phyloP scores from a whole-genome alignment of 164 flowering plant genomes.

The Tetracentron sinense region DNA sequence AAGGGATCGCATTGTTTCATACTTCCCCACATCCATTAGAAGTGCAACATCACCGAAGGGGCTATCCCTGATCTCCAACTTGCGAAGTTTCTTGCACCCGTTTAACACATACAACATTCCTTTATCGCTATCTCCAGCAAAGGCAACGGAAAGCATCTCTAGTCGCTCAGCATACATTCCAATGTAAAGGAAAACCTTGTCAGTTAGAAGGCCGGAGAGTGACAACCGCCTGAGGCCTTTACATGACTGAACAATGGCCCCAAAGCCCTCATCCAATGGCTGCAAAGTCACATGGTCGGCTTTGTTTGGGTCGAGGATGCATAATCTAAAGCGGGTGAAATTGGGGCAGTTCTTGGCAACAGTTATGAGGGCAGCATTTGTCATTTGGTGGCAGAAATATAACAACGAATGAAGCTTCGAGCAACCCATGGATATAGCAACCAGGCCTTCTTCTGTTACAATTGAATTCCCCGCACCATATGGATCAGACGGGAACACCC shows the following conservation, averaged over 20 bases:
- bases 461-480: slow-evolving; percentile 42
- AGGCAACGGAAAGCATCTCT: slow-evolving; percentile 89
- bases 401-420: slow-evolving; percentile 71
- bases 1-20: slow-evolving; percentile 99
- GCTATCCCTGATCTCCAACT: slow-evolving; percentile 83
- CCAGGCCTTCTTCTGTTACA: slow-evolving; percentile 78
- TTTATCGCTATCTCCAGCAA: slow-evolving; percentile 82
- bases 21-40: slow-evolving; percentile 71
- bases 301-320: slow-evolving; percentile 64
- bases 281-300: slow-evolving; percentile 58
- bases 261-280: slow-evolving; percentile 92
- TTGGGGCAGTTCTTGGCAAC: slow-evolving; percentile 78
- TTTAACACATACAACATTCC: slow-evolving; percentile 80
- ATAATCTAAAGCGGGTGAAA: slow-evolving; percentile 64
- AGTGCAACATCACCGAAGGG: slow-evolving; percentile 83
- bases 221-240: slow-evolving; percentile 70
- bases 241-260: slow-evolving; percentile 81
- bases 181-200: slow-evolving; percentile 77
- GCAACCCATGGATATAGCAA: slow-evolving; percentile 71
- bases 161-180: slow-evolving; percentile 88
- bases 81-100: slow-evolving; percentile 82
- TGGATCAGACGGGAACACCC: slow-evolving; percentile 79
- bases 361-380: slow-evolving; percentile 79
- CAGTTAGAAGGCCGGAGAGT: slow-evolving; percentile 75
- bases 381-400: slow-evolving; percentile 86